These are phyloP conservation scores for Toxoplasma gondii DNA, from an alignment of 169 alveolate species.

Conservation along the genomic window DNA sequence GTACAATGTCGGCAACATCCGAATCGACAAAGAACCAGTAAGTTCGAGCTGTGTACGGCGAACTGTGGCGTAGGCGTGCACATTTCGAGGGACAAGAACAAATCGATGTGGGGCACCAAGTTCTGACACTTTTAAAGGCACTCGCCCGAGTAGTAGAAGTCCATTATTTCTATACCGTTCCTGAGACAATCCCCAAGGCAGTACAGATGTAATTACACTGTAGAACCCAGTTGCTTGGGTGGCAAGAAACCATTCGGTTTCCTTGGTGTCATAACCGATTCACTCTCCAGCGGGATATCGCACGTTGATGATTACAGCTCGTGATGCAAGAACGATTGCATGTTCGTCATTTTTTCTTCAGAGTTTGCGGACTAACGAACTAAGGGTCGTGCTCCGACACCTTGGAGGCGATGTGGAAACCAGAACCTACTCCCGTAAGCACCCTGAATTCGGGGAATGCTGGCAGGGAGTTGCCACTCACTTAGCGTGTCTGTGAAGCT, in stretches of 20 bases:
- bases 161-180: too few relatives aligned
- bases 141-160: too few relatives aligned
- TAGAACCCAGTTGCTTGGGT: too few relatives aligned
- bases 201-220: too few relatives aligned
- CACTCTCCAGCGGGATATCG: not conserved
- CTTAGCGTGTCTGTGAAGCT: too few relatives aligned
- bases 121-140: too few relatives aligned
- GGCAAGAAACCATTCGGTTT: too few relatives aligned
- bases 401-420: constrained; percentile 56
- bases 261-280: too few relatives aligned
- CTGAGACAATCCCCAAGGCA: too few relatives aligned
- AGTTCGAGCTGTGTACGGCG: not conserved
- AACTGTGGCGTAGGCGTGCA: not conserved
- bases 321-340: not conserved
- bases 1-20: constrained; percentile 88
- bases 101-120: too few relatives aligned
- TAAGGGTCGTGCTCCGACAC: constrained; percentile 69
- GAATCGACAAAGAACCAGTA: constrained; percentile 70
- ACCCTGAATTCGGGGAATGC: not conserved
- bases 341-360: constrained; percentile 67
- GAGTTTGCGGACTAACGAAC: constrained; percentile 77
- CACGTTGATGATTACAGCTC: not conserved
- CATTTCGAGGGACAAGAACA: too few relatives aligned
- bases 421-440: constrained; percentile 50
- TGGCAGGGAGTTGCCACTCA: too few relatives aligned